Conservation (phyloP, 352 stramenopile genomes). For the Phytopythium vexans region DNA sequence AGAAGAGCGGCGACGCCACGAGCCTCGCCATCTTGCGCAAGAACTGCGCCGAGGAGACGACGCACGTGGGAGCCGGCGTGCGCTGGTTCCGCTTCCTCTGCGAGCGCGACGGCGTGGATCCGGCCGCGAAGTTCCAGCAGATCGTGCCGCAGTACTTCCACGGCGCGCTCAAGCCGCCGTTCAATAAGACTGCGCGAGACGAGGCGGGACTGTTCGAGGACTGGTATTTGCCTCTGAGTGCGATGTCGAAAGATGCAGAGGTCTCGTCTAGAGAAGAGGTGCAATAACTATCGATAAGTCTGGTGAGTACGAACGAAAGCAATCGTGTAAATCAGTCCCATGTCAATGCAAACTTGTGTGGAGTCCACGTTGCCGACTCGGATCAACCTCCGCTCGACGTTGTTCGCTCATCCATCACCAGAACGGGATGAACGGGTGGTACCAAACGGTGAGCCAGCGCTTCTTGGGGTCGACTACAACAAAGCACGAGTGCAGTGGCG, state of each 20-base stretch:
- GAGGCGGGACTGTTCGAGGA: conserved; percentile 39
- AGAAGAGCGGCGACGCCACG: conserved; percentile 35
- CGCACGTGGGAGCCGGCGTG: conserved; percentile 36
- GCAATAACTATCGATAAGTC: too few species aligned
- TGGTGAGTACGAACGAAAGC: too few species aligned
- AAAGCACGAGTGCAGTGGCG: conserved; percentile 68
- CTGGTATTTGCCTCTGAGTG: conserved; percentile 44
- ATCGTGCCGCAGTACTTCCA: conserved; percentile 49
- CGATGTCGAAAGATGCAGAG: too few species aligned
- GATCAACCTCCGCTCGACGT: too few species aligned
- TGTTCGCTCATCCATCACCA: conserved; percentile 19
- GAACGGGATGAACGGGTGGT: conserved; percentile 44
- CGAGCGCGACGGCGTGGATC: conserved; percentile 22
- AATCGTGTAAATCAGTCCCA: too few species aligned
- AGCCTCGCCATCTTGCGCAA: conserved; percentile 44
- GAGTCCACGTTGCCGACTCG: too few species aligned
- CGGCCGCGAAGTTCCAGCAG: conserved; percentile 40
- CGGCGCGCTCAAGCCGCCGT: conserved; percentile 49
- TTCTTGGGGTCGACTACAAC: conserved; percentile 66
- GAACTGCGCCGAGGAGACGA: conserved; percentile 53
- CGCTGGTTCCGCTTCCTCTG: conserved; percentile 44
- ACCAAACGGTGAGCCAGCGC: conserved; percentile 61
- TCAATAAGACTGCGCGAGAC: conserved; percentile 49
- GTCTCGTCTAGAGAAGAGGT: too few species aligned
- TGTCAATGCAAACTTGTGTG: too few species aligned